Conservation (phyloP, 2,329 filamentous ascomycete species). For the Chaetomiaceae sp. region DNA sequence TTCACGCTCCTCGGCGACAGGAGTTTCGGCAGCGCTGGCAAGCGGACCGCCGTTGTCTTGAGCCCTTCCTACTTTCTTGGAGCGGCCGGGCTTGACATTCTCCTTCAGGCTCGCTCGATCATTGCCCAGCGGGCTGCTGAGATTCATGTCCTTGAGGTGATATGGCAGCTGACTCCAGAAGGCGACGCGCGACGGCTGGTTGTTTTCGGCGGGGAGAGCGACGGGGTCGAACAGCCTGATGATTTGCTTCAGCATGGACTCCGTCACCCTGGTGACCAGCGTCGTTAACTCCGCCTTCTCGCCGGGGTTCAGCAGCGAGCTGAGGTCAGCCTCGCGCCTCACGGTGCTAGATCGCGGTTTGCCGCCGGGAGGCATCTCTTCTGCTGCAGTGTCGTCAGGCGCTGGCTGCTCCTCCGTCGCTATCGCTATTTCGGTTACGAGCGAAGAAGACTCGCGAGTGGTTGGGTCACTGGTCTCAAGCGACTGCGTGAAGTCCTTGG, state of each 20-base stretch:
- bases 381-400: slow-evolving; percentile 9
- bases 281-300: slow-evolving; percentile 49
- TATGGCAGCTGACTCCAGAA: slow-evolving; percentile 31
- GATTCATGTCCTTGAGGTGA: slow-evolving; percentile 24
- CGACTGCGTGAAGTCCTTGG: slow-evolving; percentile 3
- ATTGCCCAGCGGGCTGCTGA: slow-evolving; percentile 11
- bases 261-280: slow-evolving; percentile 47
- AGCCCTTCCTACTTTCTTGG: slow-evolving; percentile 16
- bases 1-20: slow-evolving; percentile 30
- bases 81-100: slow-evolving; percentile 17
- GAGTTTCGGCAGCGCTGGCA: background rate
- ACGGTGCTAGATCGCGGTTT: slow-evolving; percentile 28
- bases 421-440: background rate
- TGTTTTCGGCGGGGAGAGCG: slow-evolving; percentile 21
- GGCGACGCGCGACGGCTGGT: slow-evolving; percentile 25
- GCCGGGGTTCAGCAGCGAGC: slow-evolving; percentile 39
- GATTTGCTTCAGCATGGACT: slow-evolving; percentile 49
- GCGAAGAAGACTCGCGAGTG: background rate
- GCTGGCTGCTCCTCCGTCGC: slow-evolving; percentile 5
- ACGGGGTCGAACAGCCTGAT: slow-evolving; percentile 45
- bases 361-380: slow-evolving; percentile 37
- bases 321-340: slow-evolving; percentile 46
- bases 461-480: background rate
- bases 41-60: slow-evolving; percentile 8
- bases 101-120: slow-evolving; percentile 14